phyloP scores from a whole-genome alignment of 495 filamentous ascomycete genomes.

The Sordaria brevicollis region DNA sequence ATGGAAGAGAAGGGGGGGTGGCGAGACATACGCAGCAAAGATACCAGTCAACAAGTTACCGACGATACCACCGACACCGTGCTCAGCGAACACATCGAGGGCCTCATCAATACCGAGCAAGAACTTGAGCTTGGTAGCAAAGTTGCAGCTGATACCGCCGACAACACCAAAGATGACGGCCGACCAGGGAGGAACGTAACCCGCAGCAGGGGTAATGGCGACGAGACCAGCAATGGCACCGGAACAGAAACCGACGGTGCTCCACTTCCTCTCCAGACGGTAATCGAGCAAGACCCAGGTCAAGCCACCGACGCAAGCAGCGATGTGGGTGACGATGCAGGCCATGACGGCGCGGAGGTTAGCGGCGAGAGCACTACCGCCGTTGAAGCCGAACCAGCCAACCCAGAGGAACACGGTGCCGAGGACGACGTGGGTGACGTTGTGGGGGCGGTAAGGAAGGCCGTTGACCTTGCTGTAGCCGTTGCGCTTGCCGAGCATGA shows the following conservation, averaged over 20 bases:
- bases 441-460: constrained; percentile 94
- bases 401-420: constrained; percentile 99
- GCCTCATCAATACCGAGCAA: constrained; percentile 79
- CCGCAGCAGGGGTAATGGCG: constrained; percentile 86
- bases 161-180: constrained; percentile 84
- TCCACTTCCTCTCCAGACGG: constrained; percentile 91
- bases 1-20: neutral
- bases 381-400: constrained; percentile 99
- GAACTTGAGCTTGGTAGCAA: constrained; percentile 96
- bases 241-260: constrained; percentile 94
- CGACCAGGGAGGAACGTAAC: constrained; percentile 84
- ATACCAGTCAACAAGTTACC: constrained; percentile 87
- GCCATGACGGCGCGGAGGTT: constrained; percentile 83
- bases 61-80: constrained; percentile 78
- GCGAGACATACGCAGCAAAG: constrained; percentile 59
- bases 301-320: constrained; percentile 78
- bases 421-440: constrained; percentile 93
- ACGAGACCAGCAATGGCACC: constrained; percentile 90
- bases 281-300: constrained; percentile 97
- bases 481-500: constrained; percentile 84
- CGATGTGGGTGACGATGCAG: constrained; percentile 59
- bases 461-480: constrained; percentile 74
- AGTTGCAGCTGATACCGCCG: constrained; percentile 81
- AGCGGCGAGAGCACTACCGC: constrained; percentile 78
- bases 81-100: constrained; percentile 91